These are phyloP conservation scores for Pichia sp. DNA, from an alignment of 1,139 yeast genomes.

Conservation along the genomic window DNA sequence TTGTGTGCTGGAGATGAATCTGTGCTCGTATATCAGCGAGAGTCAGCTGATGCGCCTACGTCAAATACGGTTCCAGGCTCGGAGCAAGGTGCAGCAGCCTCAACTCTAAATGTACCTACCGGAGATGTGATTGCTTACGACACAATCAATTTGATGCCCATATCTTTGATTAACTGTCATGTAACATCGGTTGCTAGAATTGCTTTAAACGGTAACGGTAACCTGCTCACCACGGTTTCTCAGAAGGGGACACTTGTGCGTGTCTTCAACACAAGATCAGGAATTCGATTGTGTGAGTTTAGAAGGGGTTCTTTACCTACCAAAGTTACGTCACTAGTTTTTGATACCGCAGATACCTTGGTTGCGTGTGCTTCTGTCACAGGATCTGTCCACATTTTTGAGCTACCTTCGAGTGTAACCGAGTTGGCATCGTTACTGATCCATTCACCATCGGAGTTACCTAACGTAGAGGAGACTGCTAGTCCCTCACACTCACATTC, in stretches of 20 bases:
- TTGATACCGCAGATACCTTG: slow-evolving; percentile 39
- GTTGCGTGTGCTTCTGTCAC: slow-evolving; percentile 64
- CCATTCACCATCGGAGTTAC: background rate
- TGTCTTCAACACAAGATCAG: slow-evolving; percentile 36
- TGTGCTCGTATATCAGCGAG: background rate
- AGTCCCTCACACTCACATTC: background rate
- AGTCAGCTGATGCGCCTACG: background rate
- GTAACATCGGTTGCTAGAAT: slow-evolving; percentile 43
- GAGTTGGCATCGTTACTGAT: slow-evolving; percentile 2
- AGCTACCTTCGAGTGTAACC: slow-evolving; percentile 27
- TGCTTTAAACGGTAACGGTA: slow-evolving; percentile 44
- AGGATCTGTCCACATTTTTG: slow-evolving; percentile 62
- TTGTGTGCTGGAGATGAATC: background rate
- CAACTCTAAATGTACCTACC: background rate
- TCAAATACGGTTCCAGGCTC: no score
- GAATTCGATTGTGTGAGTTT: slow-evolving; percentile 41
- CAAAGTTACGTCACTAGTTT: slow-evolving; percentile 45
- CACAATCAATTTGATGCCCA: slow-evolving; percentile 46
- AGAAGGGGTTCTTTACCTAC: slow-evolving; percentile 66
- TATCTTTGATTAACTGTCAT: slow-evolving; percentile 55
- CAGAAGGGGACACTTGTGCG: slow-evolving; percentile 66
- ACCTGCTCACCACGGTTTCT: slow-evolving; percentile 59
- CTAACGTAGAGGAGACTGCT: background rate
- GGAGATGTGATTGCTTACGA: slow-evolving; percentile 45
- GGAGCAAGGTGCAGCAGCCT: background rate